Evolutionary conservation across 495 filamentous ascomycete species (phyloP).

Genomic region (Penicillium salamii): DNA sequence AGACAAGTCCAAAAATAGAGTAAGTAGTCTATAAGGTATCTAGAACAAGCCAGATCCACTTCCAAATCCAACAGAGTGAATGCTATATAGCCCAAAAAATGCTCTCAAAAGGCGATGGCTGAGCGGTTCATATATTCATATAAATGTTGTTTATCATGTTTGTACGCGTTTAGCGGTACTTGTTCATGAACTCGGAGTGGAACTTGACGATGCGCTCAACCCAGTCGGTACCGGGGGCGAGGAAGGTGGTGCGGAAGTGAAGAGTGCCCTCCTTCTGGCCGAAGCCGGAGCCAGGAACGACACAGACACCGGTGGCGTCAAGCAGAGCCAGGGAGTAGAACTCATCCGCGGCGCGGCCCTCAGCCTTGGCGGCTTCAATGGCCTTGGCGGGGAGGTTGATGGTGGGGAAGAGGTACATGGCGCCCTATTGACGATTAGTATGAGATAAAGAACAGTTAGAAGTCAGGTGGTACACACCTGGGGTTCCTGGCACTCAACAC

Average conservation of each 20-base stretch:
- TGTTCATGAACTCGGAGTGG: slow-evolving; percentile 85
- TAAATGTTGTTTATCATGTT: neutral
- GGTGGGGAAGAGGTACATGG: slow-evolving; percentile 98
- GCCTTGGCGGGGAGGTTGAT: slow-evolving; percentile 77
- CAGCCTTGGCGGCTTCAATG: slow-evolving; percentile 66
- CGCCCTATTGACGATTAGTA: slow-evolving; percentile 53
- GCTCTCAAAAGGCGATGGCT: neutral
- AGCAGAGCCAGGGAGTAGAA: slow-evolving; percentile 89
- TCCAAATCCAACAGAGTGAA: neutral
- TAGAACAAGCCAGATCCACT: neutral
- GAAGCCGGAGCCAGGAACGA: slow-evolving; percentile 89
- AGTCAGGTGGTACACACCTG: slow-evolving; percentile 38
- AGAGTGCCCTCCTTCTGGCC: slow-evolving; percentile 88
- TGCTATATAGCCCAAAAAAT: neutral
- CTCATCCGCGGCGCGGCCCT: slow-evolving; percentile 77
- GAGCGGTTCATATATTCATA: neutral
- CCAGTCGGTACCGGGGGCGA: slow-evolving; percentile 96
- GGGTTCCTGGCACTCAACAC: slow-evolving; percentile 82
- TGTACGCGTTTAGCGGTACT: slow-evolving; percentile 52
- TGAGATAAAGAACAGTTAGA: neutral
- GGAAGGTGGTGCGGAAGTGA: slow-evolving; percentile 96
- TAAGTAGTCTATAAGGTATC: slow-evolving; percentile 11
- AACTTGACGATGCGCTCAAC: slow-evolving; percentile 83
- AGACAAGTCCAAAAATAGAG: slow-evolving; percentile 5
- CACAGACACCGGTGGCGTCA: slow-evolving; percentile 93